phyloP scores from a whole-genome alignment of 1,284 basidiomycete genomes.

The Pterulicium gracile region DNA sequence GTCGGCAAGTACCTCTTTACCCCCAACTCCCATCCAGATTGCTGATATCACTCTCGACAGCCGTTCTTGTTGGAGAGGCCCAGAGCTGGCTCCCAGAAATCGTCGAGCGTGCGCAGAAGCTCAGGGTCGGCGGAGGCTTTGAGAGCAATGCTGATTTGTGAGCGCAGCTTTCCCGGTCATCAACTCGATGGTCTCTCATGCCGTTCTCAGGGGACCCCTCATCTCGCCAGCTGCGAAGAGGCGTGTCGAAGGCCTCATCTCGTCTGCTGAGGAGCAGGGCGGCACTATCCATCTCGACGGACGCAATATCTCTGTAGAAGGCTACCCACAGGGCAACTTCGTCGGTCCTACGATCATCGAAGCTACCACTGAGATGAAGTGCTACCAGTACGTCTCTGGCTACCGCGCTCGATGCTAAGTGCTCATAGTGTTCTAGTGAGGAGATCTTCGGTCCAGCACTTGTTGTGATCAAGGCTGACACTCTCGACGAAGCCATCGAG shows the following conservation, averaged over 20 bases:
- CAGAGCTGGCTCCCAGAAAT: slow-evolving; percentile 83
- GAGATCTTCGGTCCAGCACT: slow-evolving; percentile 96
- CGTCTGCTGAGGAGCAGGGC: slow-evolving; percentile 76
- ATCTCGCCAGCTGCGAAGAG: slow-evolving; percentile 85
- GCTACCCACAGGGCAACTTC: slow-evolving; percentile 89
- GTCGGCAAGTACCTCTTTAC: slow-evolving; percentile 7
- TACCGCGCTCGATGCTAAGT: slow-evolving; percentile 1
- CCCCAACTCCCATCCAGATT: slow-evolving; percentile 1
- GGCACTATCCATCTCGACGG: slow-evolving; percentile 88
- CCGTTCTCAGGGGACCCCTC: slow-evolving; percentile 68
- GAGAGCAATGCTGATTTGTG: slow-evolving; percentile 82
- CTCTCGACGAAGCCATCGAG: slow-evolving; percentile 84
- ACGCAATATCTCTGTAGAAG: slow-evolving; percentile 54
- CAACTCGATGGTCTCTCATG: slow-evolving; percentile 7
- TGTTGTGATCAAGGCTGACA: slow-evolving; percentile 71
- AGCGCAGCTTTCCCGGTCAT: slow-evolving; percentile 16
- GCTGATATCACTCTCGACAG: slow-evolving; percentile 22
- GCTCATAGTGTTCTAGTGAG: slow-evolving; percentile 40
- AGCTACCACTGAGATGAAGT: slow-evolving; percentile 74
- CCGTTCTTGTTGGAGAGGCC: slow-evolving; percentile 78
- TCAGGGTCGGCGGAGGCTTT: slow-evolving; percentile 88
- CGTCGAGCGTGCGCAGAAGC: slow-evolving; percentile 69
- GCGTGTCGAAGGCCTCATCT: slow-evolving; percentile 71
- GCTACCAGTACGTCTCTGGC: slow-evolving; percentile 60
- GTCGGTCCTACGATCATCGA: slow-evolving; percentile 91